Base-by-base conservation (phyloP, 805 yeast genomes). In the Dipodascopsis uninucleata region DNA sequence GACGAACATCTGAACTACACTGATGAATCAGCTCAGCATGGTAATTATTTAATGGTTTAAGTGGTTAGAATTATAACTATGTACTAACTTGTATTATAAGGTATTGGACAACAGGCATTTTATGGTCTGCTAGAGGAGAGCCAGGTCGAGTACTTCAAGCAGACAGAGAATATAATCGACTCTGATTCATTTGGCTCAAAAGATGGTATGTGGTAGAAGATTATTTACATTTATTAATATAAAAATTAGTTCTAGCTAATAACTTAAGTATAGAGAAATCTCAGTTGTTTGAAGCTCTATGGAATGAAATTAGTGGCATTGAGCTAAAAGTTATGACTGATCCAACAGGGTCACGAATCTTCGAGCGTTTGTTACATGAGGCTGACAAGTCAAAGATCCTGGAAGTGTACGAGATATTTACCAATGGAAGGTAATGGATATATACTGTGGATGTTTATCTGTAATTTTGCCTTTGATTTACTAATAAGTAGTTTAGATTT, bases 311-410 rank as follows among this genome's bases (percentile, higher is more conserved):
- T 18, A 72, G 75, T 37, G 96, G 96, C 2, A 88, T 89, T 58
- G 97, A 90, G 65, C 70, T 93, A 56, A 90, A 93, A 64, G 71
- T 90, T 31, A 96, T 85, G 3, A 90, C 96, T 2, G 89, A 90
- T 60, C 97, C 89, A 61, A 87, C 90, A 45, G 88, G 97, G 64
- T 90, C 97, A 20, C 90, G 90, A 62, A 71, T 93, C 47, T 74
- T 93, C 71, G 98, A 90, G 65, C 73, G 98, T 60, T 68, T 90
- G 49, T 75, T 90, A n/a, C 65, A 85, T 32, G 67, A 71, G 16
- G 82, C 89, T 12, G 71, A 74, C 22, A 81, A 79, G 49, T 69
- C 65, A 9, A 94, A 87, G 62, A 64, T 87, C 47, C 43, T 80
- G 56, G 69, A 71, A 25, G 61, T 89, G 0, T 84, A 82, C 63